These are phyloP conservation scores for Platanthera zijinensis DNA, from an alignment of 106 monocot genomes.

Conservation along the genomic window DNA sequence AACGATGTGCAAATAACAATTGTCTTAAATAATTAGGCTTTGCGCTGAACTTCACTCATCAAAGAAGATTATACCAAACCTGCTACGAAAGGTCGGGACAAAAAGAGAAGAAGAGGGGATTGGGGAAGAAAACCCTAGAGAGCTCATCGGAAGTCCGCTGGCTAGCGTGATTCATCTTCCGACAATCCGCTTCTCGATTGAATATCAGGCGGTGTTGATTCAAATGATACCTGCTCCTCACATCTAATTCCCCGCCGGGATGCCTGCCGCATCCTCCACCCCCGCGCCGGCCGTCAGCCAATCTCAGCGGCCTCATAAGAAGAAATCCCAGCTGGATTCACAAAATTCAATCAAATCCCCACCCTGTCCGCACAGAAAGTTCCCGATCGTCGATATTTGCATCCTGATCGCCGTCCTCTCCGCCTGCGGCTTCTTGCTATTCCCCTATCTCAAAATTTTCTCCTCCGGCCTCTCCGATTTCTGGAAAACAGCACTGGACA, in stretches of 20 bases:
- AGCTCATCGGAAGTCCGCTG: too few relatives aligned
- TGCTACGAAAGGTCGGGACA: too few relatives aligned
- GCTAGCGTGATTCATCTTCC: not conserved
- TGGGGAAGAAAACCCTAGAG: too few relatives aligned
- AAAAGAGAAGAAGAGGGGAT: too few relatives aligned
- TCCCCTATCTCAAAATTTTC: not conserved
- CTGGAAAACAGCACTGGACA: not conserved
- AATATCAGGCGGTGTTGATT: not conserved
- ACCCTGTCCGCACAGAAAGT: not conserved
- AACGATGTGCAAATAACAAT: too few relatives aligned
- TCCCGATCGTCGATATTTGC: conserved; percentile 2
- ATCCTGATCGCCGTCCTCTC: conserved; percentile 2
- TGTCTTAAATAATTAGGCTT: too few relatives aligned
- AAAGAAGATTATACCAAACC: too few relatives aligned
- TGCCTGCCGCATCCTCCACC: not conserved
- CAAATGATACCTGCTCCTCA: not conserved
- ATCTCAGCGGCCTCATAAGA: not conserved
- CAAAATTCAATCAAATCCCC: conserved; percentile 2
- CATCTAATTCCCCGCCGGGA: not conserved
- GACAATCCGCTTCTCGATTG: not conserved
- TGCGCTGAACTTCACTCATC: too few relatives aligned
- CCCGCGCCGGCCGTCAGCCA: not conserved
- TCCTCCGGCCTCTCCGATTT: not conserved
- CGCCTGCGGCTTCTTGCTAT: not conserved
- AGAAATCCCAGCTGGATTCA: not conserved